phyloP scores from a whole-genome alignment of 352 stramenopile species.

The Globisporangium mamillatum region DNA sequence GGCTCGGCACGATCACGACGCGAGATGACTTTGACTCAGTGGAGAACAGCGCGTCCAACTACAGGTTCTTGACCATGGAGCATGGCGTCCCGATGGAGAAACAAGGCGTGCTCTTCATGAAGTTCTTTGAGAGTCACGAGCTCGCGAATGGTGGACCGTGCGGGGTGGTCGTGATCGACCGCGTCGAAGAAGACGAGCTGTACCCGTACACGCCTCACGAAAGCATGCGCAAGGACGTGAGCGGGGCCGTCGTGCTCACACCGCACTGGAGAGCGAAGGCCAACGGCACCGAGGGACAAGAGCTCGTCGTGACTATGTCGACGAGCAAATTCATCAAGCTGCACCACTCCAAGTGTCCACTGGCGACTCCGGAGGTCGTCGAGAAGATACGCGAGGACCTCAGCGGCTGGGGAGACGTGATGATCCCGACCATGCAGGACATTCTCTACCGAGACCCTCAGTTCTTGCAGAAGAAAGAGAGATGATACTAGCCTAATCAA shows the following conservation, averaged over 20 bases:
- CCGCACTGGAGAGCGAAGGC: slow-evolving; percentile 22
- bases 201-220: neutral
- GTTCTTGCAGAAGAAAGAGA: too few relatives aligned
- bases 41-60: slow-evolving; percentile 29
- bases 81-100: slow-evolving; percentile 15
- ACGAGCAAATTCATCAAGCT: slow-evolving; percentile 27
- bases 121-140: neutral
- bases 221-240: neutral
- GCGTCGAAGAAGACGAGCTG: neutral
- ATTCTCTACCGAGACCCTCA: neutral
- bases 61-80: slow-evolving; percentile 33
- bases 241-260: slow-evolving; percentile 16
- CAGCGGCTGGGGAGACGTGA: slow-evolving; percentile 21
- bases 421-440: slow-evolving; percentile 23
- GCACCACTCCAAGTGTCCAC: slow-evolving; percentile 18
- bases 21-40: slow-evolving; percentile 21
- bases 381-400: slow-evolving; percentile 20
- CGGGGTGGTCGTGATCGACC: neutral
- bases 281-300: slow-evolving; percentile 9
- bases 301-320: slow-evolving; percentile 27
- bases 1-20: slow-evolving; percentile 13
- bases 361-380: slow-evolving; percentile 19
- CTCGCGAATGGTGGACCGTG: neutral
- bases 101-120: neutral
- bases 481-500: too few relatives aligned